Evolutionary conservation across 2,329 filamentous ascomycete species (phyloP), one percentile per base, ranked within the genome.

Genomic region (Graphilbum fragrans): DNA sequence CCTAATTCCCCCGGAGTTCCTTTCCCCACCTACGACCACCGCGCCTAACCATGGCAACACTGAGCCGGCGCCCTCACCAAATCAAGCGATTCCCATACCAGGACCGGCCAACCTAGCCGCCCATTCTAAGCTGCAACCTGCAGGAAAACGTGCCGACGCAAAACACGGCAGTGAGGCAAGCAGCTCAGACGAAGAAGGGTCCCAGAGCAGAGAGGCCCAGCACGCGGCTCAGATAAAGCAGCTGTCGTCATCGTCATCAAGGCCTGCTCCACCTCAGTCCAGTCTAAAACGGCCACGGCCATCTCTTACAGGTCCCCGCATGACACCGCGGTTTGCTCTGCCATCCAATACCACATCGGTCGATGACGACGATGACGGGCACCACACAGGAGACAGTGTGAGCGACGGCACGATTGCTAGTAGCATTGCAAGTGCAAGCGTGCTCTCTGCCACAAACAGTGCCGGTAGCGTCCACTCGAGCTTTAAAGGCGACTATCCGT

Each of bases 251-350:
- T 67, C 66, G 11, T 67, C 69, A 10, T 61, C 64, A 14, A 65
- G 65, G 42, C 63, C 66, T 8, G 64, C 67, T 5, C 69, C 66
- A 29, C 53, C 65, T 3, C 72, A 74, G 49, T 73, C 75, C 1
- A 80, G 79, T 41, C 52, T 79, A 44, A 78, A 77, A 53, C 79
- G 78, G 55, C 59, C 66, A 35, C 65, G 70, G 50, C 39, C 43
- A 11, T 47, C 42, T 2, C 21, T 43, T 18, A 66, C 64, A 16
- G 70, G 71, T 5, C 67, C 71, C 12, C 65, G 70, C 18, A 73
- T 72, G n/a, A 77, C 72, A 9, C 73, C 74, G 41, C 69, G 73
- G n/a, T 78, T 79, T 49, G 66, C 69, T 8, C 72, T 71, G 16
- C 73, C 74, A 2, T 65, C 66, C 38, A 64, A 67, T 44, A 58